Evolutionary conservation across 106 monocot species (phyloP).

Genomic region (Platanthera zijinensis): DNA sequence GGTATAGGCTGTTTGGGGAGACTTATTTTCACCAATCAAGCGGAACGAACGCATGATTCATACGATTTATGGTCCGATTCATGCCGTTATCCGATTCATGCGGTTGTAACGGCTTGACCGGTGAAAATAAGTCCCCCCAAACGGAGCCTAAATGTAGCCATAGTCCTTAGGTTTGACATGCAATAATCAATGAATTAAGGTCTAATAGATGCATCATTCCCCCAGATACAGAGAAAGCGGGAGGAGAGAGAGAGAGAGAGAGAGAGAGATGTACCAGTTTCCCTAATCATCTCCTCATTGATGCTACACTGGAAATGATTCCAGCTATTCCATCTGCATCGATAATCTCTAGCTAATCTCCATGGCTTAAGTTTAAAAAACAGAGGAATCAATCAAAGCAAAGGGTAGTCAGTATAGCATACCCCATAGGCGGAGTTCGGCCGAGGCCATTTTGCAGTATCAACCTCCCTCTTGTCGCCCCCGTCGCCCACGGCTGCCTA

Average conservation of each 20-base stretch:
- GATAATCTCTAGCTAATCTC: neutral
- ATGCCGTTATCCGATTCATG: too few relatives aligned
- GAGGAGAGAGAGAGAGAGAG: neutral
- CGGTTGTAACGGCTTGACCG: too few relatives aligned
- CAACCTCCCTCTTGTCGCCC: neutral
- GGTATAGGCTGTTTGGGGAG: too few relatives aligned
- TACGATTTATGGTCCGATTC: too few relatives aligned
- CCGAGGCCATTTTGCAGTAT: conserved; percentile 11
- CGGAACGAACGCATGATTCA: too few relatives aligned
- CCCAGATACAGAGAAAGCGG: neutral
- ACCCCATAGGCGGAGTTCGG: conserved; percentile 18
- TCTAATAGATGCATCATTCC: too few relatives aligned
- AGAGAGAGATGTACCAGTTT: conserved; percentile 41
- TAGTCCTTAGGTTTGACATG: too few relatives aligned
- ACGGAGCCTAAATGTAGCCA: too few relatives aligned
- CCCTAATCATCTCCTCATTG: conserved; percentile 48
- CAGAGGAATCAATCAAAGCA: neutral
- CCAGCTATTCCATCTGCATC: conserved; percentile 80
- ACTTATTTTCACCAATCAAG: too few relatives aligned
- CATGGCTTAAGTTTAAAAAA: neutral
- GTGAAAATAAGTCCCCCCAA: too few relatives aligned
- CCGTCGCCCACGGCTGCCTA: neutral
- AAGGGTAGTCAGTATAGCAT: neutral
- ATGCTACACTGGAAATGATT: conserved; percentile 70
- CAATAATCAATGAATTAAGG: too few relatives aligned